Percentiles rank a stretch among this genome's conserved stretches.
Evolutionary conservation across 2,329 filamentous ascomycete genomes (phyloP).

Genomic region (Salinomyces thailandicus): DNA sequence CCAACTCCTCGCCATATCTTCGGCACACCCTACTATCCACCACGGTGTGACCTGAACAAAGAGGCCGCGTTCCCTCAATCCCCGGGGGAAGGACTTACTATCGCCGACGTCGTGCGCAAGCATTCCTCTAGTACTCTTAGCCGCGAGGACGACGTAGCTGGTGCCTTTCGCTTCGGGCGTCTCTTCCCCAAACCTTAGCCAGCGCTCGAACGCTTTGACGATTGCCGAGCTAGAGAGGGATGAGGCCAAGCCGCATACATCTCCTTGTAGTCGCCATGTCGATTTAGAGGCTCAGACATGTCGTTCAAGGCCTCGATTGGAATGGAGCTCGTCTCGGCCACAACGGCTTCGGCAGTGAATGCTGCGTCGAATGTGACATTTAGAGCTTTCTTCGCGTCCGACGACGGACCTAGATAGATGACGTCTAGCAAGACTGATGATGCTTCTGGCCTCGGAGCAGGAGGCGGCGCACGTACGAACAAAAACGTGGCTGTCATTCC

Average conservation of each 20-base stretch:
- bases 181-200: conserved; percentile 2
- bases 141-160: conserved; percentile 2
- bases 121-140: conserved; percentile 3
- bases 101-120: not conserved
- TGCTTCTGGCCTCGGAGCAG: too few relatives aligned
- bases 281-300: conserved; percentile 2
- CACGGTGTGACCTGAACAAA: conserved; percentile 2
- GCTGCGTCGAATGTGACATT: too few relatives aligned
- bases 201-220: conserved; percentile 1
- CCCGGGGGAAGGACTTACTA: conserved; percentile 1
- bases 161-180: conserved; percentile 3
- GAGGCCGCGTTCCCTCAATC: not conserved
- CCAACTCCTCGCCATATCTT: conserved; percentile 2
- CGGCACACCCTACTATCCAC: not conserved
- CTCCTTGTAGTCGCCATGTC: conserved; percentile 4
- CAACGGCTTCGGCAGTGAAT: too few relatives aligned
- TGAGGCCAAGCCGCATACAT: conserved; percentile 1
- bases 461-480: too few relatives aligned
- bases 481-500: too few relatives aligned
- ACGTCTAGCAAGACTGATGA: too few relatives aligned
- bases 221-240: not conserved
- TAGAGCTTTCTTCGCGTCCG: too few relatives aligned
- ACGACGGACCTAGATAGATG: too few relatives aligned
- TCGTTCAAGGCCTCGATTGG: too few relatives aligned
- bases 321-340: too few relatives aligned